Evolutionary conservation across 257 asterid species (phyloP), one percentile per base, ranked within the genome.

Genomic region (Prunella vulgaris): DNA sequence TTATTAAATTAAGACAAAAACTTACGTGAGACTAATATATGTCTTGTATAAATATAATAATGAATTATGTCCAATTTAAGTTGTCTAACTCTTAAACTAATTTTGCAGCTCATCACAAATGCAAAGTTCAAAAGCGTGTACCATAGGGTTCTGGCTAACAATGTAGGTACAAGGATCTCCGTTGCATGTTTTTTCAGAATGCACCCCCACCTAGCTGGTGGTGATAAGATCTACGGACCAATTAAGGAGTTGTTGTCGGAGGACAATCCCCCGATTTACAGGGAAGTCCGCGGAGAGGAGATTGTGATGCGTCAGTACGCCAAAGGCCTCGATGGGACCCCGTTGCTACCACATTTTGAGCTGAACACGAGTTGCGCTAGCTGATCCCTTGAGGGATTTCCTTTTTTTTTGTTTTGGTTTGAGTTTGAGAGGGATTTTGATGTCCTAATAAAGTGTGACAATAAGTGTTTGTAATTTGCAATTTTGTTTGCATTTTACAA

Each of bases 21-120:
- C n/a, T n/a, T n/a, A n/a, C n/a, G n/a, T n/a, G n/a, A n/a, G n/a
- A n/a, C n/a, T n/a, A n/a, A n/a, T n/a, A n/a, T n/a, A n/a, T n/a
- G n/a, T n/a, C n/a, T n/a, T n/a, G n/a, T n/a, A n/a, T n/a, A n/a
- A n/a, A n/a, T n/a, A n/a, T n/a, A n/a, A n/a, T n/a, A n/a, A n/a
- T n/a, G n/a, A n/a, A n/a, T n/a, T n/a, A n/a, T n/a, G n/a, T n/a
- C n/a, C n/a, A n/a, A n/a, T n/a, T n/a, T n/a, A n/a, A n/a, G n/a
- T n/a, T n/a, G n/a, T n/a, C n/a, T n/a, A n/a, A n/a, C n/a, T n/a
- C n/a, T n/a, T n/a, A n/a, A n/a, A n/a, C n/a, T n/a, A n/a, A 30
- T 30, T 44, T 17, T 79, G 65, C 84, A 85, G 84, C 74, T 85
- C 15, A 75, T 85, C 38, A 77, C 84, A 7, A 85, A 85, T 48